Evolutionary conservation across 345 rosid species (phyloP).

Genomic region (Populus nigra): DNA sequence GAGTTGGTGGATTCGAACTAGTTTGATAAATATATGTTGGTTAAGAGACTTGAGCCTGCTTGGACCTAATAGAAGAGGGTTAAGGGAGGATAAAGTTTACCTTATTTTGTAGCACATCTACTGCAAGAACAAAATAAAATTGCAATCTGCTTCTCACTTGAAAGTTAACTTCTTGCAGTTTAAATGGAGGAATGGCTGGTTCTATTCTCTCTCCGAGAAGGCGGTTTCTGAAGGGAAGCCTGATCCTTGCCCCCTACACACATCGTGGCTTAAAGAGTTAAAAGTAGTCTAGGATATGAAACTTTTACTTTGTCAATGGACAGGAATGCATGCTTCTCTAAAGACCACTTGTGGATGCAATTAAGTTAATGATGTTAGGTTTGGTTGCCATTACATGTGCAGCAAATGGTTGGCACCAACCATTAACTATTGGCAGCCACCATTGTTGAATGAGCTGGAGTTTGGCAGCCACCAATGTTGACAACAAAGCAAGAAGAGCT

Average conservation of each 20-base stretch:
- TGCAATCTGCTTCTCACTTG: neutral
- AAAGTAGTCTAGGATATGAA: constrained; percentile 38
- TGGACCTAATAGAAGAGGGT: no score
- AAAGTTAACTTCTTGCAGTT: constrained; percentile 44
- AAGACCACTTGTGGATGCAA: no score
- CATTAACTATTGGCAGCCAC: no score
- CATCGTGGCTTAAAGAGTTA: constrained; percentile 83
- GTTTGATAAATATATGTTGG: neutral
- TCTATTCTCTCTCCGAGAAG: constrained; percentile 81
- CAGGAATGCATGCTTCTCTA: neutral
- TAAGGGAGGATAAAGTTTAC: neutral
- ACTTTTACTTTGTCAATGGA: neutral
- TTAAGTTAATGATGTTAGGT: no score
- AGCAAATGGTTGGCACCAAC: no score
- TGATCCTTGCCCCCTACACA: constrained; percentile 87
- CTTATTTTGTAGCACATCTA: neutral
- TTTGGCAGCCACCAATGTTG: no score
- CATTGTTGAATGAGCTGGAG: no score
- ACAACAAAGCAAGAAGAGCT: no score
- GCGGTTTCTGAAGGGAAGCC: constrained; percentile 63
- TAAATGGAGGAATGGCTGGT: constrained; percentile 99
- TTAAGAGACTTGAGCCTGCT: neutral
- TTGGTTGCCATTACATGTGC: no score
- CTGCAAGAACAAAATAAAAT: neutral
- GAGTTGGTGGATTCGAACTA: constrained; percentile 1